Evolutionary conservation across 176 grass and related monocot genomes (phyloP).

Genomic region (Triticum turgidum): DNA sequence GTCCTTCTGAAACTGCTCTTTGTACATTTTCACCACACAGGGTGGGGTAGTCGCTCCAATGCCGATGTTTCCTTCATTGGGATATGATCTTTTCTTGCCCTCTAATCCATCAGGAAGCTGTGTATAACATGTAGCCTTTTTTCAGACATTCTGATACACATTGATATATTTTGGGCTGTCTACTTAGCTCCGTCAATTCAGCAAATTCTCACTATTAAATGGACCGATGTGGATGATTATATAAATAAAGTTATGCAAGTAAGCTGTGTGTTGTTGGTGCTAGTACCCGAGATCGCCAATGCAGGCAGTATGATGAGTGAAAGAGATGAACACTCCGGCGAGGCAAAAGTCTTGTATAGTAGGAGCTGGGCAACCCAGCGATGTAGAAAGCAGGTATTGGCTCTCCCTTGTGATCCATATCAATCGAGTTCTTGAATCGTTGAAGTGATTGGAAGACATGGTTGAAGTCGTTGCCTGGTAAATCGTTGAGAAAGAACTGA

Average conservation of each 20-base stretch:
- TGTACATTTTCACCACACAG: conserved; percentile 18
- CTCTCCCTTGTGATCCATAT: not conserved
- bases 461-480: conserved; percentile 48
- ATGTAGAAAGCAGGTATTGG: not conserved
- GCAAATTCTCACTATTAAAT: too few relatives aligned
- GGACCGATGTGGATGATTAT: too few relatives aligned
- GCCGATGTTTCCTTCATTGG: conserved; percentile 28
- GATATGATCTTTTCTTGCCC: not conserved
- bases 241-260: not conserved
- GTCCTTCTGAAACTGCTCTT: conserved; percentile 32
- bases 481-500: conserved; percentile 57
- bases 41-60: conserved; percentile 21
- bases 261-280: not conserved
- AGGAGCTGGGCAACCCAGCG: conserved; percentile 31
- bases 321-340: conserved; percentile 40
- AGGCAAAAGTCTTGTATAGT: conserved; percentile 46
- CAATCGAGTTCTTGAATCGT: not conserved
- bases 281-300: conserved; percentile 35
- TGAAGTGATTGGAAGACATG: conserved; percentile 32
- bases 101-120: conserved; percentile 14
- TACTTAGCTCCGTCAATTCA: too few relatives aligned
- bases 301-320: conserved; percentile 29
- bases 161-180: too few relatives aligned
- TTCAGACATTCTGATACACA: not conserved
- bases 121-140: not conserved